Percentiles rank a stretch among this genome's conserved stretches.
Conservation (phyloP, 495 filamentous ascomycete species). For the Cladorrhinum samala region DNA sequence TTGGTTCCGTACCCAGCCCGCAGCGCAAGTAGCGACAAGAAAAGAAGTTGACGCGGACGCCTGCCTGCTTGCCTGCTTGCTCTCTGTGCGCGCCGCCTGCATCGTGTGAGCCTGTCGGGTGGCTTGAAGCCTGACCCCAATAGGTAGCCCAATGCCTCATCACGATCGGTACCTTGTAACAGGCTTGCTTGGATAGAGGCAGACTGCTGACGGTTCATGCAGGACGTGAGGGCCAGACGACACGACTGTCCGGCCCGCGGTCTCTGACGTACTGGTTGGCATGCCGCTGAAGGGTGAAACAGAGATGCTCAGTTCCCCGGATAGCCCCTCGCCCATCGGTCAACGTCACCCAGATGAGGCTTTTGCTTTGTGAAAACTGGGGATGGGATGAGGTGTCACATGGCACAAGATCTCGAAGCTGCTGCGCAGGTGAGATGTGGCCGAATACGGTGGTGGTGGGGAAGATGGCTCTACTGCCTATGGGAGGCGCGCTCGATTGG, state of each 20-base stretch:
- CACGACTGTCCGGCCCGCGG: neutral
- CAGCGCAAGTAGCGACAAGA: neutral
- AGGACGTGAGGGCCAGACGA: conserved; percentile 3
- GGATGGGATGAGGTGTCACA: conserved; percentile 33
- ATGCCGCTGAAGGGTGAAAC: conserved; percentile 25
- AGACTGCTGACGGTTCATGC: conserved; percentile 10
- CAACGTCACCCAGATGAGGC: conserved; percentile 18
- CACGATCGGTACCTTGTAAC: neutral
- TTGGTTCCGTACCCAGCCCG: neutral
- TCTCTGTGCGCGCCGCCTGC: neutral
- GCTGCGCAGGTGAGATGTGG: conserved; percentile 22
- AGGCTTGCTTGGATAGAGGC: neutral
- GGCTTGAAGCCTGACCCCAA: conserved; percentile 4
- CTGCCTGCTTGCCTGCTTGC: too few species aligned
- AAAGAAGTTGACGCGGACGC: too few species aligned
- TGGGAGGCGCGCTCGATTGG: conserved; percentile 10
- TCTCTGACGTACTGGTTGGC: conserved; percentile 15
- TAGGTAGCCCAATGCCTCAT: neutral
- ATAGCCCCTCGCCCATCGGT: conserved; percentile 22
- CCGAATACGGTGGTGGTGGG: too few species aligned
- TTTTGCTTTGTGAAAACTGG: conserved; percentile 20
- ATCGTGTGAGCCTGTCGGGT: too few species aligned
- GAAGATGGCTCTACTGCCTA: too few species aligned
- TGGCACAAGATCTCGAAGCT: conserved; percentile 34
- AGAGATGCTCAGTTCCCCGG: conserved; percentile 13